phyloP scores from a whole-genome alignment of 2,329 filamentous ascomycete species.

The Venturia aucupariae region DNA sequence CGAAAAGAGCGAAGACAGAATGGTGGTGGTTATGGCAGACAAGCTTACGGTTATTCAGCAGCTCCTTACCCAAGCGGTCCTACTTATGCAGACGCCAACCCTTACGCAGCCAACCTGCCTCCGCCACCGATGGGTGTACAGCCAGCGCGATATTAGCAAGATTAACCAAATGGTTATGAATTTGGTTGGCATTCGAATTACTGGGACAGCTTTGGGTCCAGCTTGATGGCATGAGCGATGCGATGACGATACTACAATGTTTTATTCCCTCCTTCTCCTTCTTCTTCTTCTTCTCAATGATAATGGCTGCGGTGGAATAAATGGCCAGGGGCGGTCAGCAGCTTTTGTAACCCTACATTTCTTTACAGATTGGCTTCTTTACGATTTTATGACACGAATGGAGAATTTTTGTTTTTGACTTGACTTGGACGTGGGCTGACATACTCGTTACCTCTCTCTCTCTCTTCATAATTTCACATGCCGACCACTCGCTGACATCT shows the following conservation, averaged over 20 bases:
- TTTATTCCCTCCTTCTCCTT: neutral
- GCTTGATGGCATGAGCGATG: neutral
- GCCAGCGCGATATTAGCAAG: neutral
- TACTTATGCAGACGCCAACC: conserved; percentile 13
- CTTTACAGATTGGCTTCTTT: neutral
- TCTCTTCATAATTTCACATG: neutral
- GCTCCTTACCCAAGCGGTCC: neutral
- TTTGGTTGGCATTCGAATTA: neutral
- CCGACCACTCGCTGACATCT: neutral
- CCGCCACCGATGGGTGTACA: conserved; percentile 13
- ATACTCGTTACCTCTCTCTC: neutral
- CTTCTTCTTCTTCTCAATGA: neutral
- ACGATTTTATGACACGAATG: neutral
- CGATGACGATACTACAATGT: neutral
- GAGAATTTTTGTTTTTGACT: neutral
- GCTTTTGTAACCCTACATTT: conserved; percentile 2
- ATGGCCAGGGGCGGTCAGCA: neutral
- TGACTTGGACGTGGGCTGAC: no score
- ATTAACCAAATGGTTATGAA: neutral
- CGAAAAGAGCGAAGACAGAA: neutral
- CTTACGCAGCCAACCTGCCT: conserved; percentile 12
- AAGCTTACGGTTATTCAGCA: conserved; percentile 12
- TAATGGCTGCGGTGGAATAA: neutral
- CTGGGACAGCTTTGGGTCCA: neutral
- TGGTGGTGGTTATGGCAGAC: neutral